Percentiles rank a stretch among this genome's conserved stretches.
phyloP scores from a whole-genome alignment of 2,329 filamentous ascomycete species.

The Sporothrix brunneoviolacea region DNA sequence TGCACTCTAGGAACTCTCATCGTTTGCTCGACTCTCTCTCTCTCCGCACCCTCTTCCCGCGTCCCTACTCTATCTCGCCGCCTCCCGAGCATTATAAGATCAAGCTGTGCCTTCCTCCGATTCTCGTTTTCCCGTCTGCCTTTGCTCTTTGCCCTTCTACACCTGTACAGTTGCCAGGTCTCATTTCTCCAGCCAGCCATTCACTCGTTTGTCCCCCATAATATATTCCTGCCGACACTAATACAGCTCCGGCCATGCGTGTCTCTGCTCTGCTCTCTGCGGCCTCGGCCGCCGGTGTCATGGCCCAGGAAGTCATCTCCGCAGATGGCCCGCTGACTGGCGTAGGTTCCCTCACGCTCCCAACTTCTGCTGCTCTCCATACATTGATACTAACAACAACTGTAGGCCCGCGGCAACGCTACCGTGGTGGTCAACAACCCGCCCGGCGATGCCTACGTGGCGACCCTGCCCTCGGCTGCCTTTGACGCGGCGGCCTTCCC shows the following conservation, averaged over 20 bases:
- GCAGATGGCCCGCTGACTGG: constrained; percentile 8
- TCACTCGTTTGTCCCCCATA: too few relatives aligned
- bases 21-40: background rate
- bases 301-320: constrained; percentile 4
- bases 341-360: background rate
- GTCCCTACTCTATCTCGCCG: too few relatives aligned
- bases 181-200: too few relatives aligned
- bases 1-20: too few relatives aligned
- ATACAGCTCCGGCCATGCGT: too few relatives aligned
- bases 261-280: constrained; percentile 10
- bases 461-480: constrained; percentile 45
- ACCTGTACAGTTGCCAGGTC: too few relatives aligned
- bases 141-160: background rate
- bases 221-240: too few relatives aligned
- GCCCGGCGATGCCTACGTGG: constrained; percentile 45
- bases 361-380: too few relatives aligned
- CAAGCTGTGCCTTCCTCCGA: too few relatives aligned
- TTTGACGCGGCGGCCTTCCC: constrained; percentile 44
- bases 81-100: too few relatives aligned
- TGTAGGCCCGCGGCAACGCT: constrained; percentile 17
- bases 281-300: constrained; percentile 2
- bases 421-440: constrained; percentile 47
- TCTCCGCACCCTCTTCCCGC: too few relatives aligned
- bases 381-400: background rate
- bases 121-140: background rate